phyloP scores from a whole-genome alignment of 495 filamentous ascomycete genomes.

The Aspergillus panamensis region DNA sequence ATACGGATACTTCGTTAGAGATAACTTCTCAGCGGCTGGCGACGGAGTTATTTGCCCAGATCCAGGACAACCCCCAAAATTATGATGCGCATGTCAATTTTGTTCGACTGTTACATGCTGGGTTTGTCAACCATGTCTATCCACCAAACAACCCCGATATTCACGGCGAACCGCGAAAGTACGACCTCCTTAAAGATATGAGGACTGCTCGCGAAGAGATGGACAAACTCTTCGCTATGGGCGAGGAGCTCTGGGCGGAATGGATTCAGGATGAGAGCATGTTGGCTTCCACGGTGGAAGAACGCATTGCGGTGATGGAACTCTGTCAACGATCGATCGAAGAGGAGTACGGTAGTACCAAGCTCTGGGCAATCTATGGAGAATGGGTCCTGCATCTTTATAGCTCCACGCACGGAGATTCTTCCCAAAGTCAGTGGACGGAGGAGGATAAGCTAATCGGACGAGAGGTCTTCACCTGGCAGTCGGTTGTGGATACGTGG shows the following conservation, averaged over 20 bases:
- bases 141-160: conserved; percentile 46
- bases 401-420: conserved; percentile 54
- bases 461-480: conserved; percentile 74
- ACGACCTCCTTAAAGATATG: conserved; percentile 60
- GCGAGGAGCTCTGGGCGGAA: conserved; percentile 61
- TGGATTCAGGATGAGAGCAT: conserved; percentile 63
- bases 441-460: conserved; percentile 73
- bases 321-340: conserved; percentile 73
- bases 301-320: conserved; percentile 75
- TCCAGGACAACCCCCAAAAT: conserved; percentile 59
- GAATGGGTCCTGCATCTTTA: conserved; percentile 81
- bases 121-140: conserved; percentile 55
- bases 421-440: conserved; percentile 59
- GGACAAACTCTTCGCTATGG: conserved; percentile 63
- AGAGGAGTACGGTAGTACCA: conserved; percentile 79
- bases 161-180: conserved; percentile 45
- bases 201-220: conserved; percentile 61
- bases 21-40: conserved; percentile 52
- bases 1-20: conserved; percentile 49
- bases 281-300: conserved; percentile 57
- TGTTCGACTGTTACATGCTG: conserved; percentile 60
- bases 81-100: conserved; percentile 63
- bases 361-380: conserved; percentile 84
- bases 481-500: conserved; percentile 74
- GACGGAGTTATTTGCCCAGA: conserved; percentile 50